Evolutionary conservation across 371 early-diverging fungal genomes (phyloP), one percentile per base, ranked within the genome.

Genomic region (Lichtheimia hyalospora): DNA sequence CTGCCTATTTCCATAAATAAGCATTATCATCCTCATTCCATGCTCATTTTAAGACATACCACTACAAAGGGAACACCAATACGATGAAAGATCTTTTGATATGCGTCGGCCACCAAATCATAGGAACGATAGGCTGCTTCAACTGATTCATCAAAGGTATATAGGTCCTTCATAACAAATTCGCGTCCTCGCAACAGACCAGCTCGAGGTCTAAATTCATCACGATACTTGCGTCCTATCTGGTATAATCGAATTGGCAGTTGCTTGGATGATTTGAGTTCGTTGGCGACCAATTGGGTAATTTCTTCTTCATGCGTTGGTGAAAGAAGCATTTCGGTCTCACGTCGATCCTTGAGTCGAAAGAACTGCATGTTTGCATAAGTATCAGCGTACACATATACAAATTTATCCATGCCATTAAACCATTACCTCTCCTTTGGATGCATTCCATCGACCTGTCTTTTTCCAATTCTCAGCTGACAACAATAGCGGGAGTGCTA

Each of bases 221-320:
- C 94, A 5, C 95, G 84, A 58, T 85, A 93, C 71, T 94, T 95
- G 48, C 85, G 78, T 15, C 89, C 90, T n/a, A 92, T 92, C 66
- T 96, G 96, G 75, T 94, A 96, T 27, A 95, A 78, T 7, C 92
- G 84, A 27, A 95, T 72, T 0, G 96, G 96, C 16, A 93, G 73
- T 57, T 92, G 90, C 14, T 88, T 81, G 46, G 84, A 77, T 14
- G 92, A 85, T 48, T 79, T 63, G 3, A 93, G 75, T 41, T 89
- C 86, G 23, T 71, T 52, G 3, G 84, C 90, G 13, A 95, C 86
- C 15, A 95, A 62, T 3, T 68, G 68, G 0, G 96, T 93, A 49
- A 96, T 87, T 63, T 96, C 96, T 67, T 96, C 96, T 66, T 96
- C 96, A 62, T 94, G 94, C 1, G 96, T 96, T 0, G 96, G 96